Base-by-base conservation (phyloP, 2,329 filamentous ascomycete species). In the Helotiales sp. region DNA sequence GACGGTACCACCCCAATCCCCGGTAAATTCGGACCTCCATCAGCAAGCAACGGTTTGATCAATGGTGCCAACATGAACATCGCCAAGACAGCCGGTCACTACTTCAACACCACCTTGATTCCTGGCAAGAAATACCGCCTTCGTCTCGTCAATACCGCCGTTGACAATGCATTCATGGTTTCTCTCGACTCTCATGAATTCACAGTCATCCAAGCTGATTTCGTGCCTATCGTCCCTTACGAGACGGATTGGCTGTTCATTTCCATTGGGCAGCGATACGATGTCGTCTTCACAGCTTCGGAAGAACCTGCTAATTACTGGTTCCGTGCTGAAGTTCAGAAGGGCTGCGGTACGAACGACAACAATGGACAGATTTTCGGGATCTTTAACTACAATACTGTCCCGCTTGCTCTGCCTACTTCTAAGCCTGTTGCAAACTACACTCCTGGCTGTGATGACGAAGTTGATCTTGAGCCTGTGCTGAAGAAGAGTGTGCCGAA, bases 141-240 rank as follows among this genome's bases (percentile, higher is more conserved):
- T 43, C 76, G 84, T 1, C 72, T 86, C 2, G 75, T 85, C 63
- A 85, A 85, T 69, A 78, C 75, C 11, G 82, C 68, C 71, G 77
- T 87, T 6, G 71, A 71, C 43, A 79, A 79, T 30, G 77, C 77
- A 62, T 80, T 82, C 70, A 75, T 76, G 32, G 78, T 86, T 69
- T 79, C 78, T 50, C 83, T 86, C 62, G 84, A 86, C 72, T 82
- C 84, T 66, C 87, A 89, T 28, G 34, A 55, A 3, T 73, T 87
- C 1, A 89, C 88, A 0, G 85, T 84, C 7, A 81, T 92, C 58
- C 89, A 89, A 78, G 91, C 91, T 74, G 82, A 89, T 54, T 75
- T 82, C 11, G 85, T 89, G 0, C 85, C 87, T 0, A 81, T 89
- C 85, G 11, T 80, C n/a, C 88, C 89, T 0, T 91, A 90, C 75